Evolutionary conservation across 2,329 filamentous ascomycete species (phyloP).

Genomic region (Didymella exigua): DNA sequence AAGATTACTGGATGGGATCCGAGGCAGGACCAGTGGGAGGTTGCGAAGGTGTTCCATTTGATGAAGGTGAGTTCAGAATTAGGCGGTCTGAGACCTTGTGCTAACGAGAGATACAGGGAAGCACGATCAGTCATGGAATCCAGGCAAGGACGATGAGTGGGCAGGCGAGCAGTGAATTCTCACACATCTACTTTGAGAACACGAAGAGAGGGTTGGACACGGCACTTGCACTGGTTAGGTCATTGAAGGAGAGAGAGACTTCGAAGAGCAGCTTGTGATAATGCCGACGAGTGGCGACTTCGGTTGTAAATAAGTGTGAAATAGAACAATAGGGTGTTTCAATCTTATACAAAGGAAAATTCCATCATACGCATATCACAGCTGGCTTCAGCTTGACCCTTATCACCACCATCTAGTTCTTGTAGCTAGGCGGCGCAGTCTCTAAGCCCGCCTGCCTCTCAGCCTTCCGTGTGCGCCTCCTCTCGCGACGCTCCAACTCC

Average conservation of each 20-base stretch:
- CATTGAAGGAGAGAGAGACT: slow-evolving; percentile 35
- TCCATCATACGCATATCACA: slow-evolving; percentile 4
- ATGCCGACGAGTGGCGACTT: not conserved
- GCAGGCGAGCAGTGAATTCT: slow-evolving; percentile 46
- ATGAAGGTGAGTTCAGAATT: slow-evolving; percentile 35
- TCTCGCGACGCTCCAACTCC: slow-evolving; percentile 36
- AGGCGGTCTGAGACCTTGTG: not conserved
- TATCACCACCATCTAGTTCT: slow-evolving; percentile 19
- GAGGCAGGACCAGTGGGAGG: slow-evolving; percentile 40
- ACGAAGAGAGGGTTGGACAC: slow-evolving; percentile 41
- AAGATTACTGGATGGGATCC: slow-evolving; percentile 75
- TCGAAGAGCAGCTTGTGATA: slow-evolving; percentile 31
- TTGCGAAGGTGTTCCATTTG: slow-evolving; percentile 44
- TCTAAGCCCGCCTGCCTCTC: slow-evolving; percentile 24
- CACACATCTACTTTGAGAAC: slow-evolving; percentile 44
- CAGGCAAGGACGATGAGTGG: slow-evolving; percentile 45
- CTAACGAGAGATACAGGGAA: slow-evolving; percentile 28
- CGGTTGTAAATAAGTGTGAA: not conserved
- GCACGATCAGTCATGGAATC: slow-evolving; percentile 44
- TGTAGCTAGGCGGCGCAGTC: slow-evolving; percentile 31
- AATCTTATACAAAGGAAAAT: slow-evolving; percentile 13
- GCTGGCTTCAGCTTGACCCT: not conserved
- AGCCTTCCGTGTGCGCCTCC: slow-evolving; percentile 31
- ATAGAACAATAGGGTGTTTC: slow-evolving; percentile 12
- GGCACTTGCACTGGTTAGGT: slow-evolving; percentile 34